Percentiles rank a stretch among this genome's conserved stretches.
Conservation (phyloP, 371 early-diverging fungal species). For the Rhizomucor pusillus region DNA sequence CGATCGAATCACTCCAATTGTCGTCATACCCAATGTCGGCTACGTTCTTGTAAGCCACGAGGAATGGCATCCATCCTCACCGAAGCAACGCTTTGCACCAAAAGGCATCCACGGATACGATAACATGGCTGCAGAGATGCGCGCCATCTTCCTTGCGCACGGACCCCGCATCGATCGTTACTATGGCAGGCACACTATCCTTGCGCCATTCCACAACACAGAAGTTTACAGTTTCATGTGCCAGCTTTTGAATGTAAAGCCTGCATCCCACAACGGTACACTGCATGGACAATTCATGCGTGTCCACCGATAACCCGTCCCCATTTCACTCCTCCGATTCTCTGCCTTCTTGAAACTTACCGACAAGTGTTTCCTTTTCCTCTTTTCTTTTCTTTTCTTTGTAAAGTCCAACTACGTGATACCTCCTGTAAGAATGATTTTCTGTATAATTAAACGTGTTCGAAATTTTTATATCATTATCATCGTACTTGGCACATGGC, state of each 20-base stretch:
- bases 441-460: too few species aligned
- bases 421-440: too few species aligned
- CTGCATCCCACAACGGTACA: slow-evolving; percentile 33
- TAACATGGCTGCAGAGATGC: slow-evolving; percentile 73
- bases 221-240: slow-evolving; percentile 38
- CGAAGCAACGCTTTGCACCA: slow-evolving; percentile 12
- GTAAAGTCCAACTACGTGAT: too few species aligned
- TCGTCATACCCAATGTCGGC: slow-evolving; percentile 66
- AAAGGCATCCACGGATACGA: slow-evolving; percentile 88
- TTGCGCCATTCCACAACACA: slow-evolving; percentile 34
- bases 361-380: not conserved
- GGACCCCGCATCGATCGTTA: slow-evolving; percentile 64
- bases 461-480: too few species aligned
- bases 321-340: too few species aligned
- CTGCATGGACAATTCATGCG: slow-evolving; percentile 13
- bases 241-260: slow-evolving; percentile 21
- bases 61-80: slow-evolving; percentile 10
- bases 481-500: too few species aligned
- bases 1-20: slow-evolving; percentile 70
- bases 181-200: slow-evolving; percentile 8
- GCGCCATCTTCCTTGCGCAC: slow-evolving; percentile 77
- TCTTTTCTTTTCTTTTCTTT: slow-evolving; percentile 25
- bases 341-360: too few species aligned
- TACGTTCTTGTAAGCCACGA: slow-evolving; percentile 41
- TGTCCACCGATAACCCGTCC: too few species aligned